Percentiles rank a stretch among this genome's conserved stretches.
Conservation (phyloP, 129 eudicot genomes). For the Flaveria robusta region DNA sequence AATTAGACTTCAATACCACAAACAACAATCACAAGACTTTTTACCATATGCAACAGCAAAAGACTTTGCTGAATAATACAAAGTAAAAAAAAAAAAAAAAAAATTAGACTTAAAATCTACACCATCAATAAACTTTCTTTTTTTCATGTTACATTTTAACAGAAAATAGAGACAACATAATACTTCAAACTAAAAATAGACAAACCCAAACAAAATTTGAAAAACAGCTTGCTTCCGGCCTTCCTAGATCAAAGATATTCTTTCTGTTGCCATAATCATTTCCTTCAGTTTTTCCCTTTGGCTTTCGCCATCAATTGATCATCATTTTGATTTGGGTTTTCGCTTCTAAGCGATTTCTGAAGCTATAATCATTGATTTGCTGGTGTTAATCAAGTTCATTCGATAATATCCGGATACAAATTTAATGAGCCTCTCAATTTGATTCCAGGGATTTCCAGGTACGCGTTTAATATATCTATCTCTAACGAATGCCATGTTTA, state of each 20-base stretch:
- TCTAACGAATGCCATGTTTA: neutral
- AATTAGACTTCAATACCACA: too few species aligned
- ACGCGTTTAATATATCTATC: neutral
- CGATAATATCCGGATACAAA: conserved; percentile 8
- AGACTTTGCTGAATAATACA: too few species aligned
- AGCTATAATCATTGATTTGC: conserved; percentile 16
- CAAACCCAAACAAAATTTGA: conserved; percentile 13
- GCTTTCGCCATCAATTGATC: neutral
- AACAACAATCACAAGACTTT: too few species aligned
- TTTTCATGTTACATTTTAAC: neutral
- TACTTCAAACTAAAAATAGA: conserved; percentile 28
- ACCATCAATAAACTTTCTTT: too few species aligned
- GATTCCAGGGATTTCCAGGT: conserved; percentile 26
- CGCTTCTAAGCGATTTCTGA: neutral
- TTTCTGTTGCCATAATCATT: neutral
- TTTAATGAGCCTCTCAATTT: conserved; percentile 23
- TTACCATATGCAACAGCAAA: too few species aligned
- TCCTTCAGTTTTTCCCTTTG: conserved; percentile 15
- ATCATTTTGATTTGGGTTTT: neutral
- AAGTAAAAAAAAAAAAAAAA: too few species aligned
- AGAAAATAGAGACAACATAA: conserved; percentile 9
- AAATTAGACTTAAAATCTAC: too few species aligned
- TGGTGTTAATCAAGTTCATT: neutral
- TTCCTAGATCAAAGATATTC: too few species aligned
- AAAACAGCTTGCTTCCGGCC: conserved; percentile 11